A percentile compares a stretch with the other conserved stretches of the same genome.
These are phyloP conservation scores for Dioszegia crocea DNA, from an alignment of 768 basidiomycete genomes.

Conservation along the genomic window DNA sequence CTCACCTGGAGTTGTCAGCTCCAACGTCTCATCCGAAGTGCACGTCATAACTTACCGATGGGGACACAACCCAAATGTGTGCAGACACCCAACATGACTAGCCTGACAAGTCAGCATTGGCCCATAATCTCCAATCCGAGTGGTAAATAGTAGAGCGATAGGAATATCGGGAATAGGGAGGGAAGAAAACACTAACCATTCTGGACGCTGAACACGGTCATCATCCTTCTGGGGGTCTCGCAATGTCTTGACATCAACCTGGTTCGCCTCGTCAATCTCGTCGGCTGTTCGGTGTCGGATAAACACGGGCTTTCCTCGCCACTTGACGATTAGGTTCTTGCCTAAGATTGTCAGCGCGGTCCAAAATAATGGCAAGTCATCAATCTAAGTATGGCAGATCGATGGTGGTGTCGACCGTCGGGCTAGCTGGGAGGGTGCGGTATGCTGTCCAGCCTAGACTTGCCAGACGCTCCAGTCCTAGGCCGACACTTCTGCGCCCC, in stretches of 20 bases:
- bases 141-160: neutral
- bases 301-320: slow-evolving; percentile 99
- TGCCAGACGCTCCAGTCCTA: no score
- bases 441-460: no score
- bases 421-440: no score
- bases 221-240: slow-evolving; percentile 92
- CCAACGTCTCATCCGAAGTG: neutral
- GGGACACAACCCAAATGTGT: slow-evolving; percentile 98
- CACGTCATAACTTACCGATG: slow-evolving; percentile 60
- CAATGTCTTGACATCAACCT: slow-evolving; percentile 74
- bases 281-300: slow-evolving; percentile 87
- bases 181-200: slow-evolving; percentile 75
- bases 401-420: no score
- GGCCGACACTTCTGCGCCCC: no score
- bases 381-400: no score
- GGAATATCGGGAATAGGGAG: no score
- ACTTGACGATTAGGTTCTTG: slow-evolving; percentile 56
- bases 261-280: slow-evolving; percentile 90
- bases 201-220: slow-evolving; percentile 82
- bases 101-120: slow-evolving; percentile 33
- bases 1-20: slow-evolving; percentile 52
- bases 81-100: slow-evolving; percentile 55
- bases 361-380: no score
- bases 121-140: neutral
- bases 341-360: slow-evolving; percentile 15